Conservation (phyloP, 2,329 filamentous ascomycete genomes). For the Anthostomella pinea region DNA sequence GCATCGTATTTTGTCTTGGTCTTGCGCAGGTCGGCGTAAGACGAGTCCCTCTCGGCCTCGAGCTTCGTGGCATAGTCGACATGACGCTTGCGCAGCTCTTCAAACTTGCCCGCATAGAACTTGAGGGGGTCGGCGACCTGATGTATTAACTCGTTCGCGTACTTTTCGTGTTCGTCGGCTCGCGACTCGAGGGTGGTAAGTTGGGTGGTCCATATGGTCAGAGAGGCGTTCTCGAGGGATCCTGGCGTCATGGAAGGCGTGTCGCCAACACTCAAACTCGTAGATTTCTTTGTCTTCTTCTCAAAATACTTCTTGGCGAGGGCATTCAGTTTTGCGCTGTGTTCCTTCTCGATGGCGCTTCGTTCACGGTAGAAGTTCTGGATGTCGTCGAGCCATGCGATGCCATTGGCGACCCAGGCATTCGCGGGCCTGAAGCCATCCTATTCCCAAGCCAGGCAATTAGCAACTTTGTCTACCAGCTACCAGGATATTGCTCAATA, state of each 20-base stretch:
- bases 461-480: constrained; percentile 6
- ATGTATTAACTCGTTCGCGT: constrained; percentile 71
- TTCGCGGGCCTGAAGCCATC: constrained; percentile 97
- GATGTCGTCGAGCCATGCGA: constrained; percentile 93
- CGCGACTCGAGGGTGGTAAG: constrained; percentile 84
- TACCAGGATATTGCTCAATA: too few species aligned
- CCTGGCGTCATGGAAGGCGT: constrained; percentile 90
- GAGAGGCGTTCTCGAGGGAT: constrained; percentile 90
- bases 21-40: constrained; percentile 84
- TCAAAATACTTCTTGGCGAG: constrained; percentile 97
- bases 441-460: constrained; percentile 42
- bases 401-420: constrained; percentile 84
- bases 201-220: constrained; percentile 96
- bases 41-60: constrained; percentile 81
- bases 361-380: constrained; percentile 97
- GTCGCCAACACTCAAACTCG: constrained; percentile 87
- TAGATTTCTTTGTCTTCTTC: constrained; percentile 88
- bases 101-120: constrained; percentile 69
- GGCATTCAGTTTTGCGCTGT: constrained; percentile 80
- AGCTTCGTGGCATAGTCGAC: constrained; percentile 84
- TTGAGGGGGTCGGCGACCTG: constrained; percentile 87
- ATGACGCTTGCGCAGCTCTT: constrained; percentile 90
- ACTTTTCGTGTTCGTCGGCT: constrained; percentile 85
- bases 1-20: constrained; percentile 90
- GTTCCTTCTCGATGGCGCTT: constrained; percentile 93